Evolutionary conservation across 2,329 filamentous ascomycete species (phyloP).

Genomic region (Dactylellina sp.): DNA sequence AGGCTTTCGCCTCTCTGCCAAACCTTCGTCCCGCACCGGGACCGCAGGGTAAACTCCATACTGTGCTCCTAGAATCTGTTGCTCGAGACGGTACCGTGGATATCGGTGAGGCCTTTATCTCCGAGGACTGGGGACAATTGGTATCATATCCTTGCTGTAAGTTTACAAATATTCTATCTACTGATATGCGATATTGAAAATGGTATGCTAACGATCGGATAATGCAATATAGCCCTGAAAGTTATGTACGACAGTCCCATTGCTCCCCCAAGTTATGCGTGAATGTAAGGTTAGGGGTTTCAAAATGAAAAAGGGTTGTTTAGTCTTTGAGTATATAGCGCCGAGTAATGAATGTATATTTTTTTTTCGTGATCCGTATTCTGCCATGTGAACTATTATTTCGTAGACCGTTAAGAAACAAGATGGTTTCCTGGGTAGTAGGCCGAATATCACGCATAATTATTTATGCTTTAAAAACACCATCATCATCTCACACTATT

Average conservation of each 20-base stretch:
- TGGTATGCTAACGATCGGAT: no score
- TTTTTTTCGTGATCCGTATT: not conserved
- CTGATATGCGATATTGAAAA: not conserved
- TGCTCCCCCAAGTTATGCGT: not conserved
- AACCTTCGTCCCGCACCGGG: slow-evolving; percentile 74
- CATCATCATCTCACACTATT: no score
- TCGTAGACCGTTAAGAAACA: no score
- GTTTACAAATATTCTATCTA: slow-evolving; percentile 10
- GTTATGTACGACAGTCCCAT: slow-evolving; percentile 34
- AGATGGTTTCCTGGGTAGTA: no score
- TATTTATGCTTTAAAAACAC: no score
- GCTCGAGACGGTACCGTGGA: slow-evolving; percentile 31
- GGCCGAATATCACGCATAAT: no score
- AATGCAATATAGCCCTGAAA: slow-evolving; percentile 44
- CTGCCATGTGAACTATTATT: no score
- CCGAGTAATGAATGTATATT: not conserved
- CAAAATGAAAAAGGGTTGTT: not conserved
- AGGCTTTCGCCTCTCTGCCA: slow-evolving; percentile 72
- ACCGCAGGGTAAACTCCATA: slow-evolving; percentile 75
- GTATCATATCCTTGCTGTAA: slow-evolving; percentile 47
- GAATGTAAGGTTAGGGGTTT: not conserved
- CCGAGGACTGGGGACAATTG: slow-evolving; percentile 55
- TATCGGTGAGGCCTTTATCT: slow-evolving; percentile 41
- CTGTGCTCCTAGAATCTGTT: slow-evolving; percentile 64
- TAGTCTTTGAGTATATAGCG: not conserved